Evolutionary conservation across 768 basidiomycete genomes (phyloP).

Genomic region (Auriscalpium orientale): DNA sequence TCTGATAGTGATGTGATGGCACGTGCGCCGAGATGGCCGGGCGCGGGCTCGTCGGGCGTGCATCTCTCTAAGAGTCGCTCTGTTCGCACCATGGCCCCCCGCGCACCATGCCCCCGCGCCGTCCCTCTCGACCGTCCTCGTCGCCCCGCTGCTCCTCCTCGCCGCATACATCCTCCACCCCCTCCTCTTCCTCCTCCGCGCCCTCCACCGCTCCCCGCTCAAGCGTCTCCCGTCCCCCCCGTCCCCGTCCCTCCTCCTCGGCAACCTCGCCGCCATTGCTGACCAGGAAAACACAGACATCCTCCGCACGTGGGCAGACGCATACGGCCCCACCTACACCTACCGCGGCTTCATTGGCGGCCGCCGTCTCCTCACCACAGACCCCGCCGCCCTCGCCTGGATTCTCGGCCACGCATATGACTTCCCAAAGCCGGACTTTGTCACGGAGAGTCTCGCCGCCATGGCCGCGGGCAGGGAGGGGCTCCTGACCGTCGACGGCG

Average conservation of each 20-base stretch:
- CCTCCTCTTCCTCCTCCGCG: conserved; percentile 34
- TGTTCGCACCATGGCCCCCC: too few relatives aligned
- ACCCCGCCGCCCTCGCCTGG: conserved; percentile 48
- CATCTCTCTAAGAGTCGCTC: too few relatives aligned
- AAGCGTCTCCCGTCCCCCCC: conserved; percentile 39
- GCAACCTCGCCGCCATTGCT: conserved; percentile 46
- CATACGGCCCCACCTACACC: conserved; percentile 42
- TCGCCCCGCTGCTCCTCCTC: conserved; percentile 4
- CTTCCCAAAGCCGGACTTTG: conserved; percentile 57
- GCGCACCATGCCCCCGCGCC: neutral
- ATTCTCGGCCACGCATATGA: conserved; percentile 50
- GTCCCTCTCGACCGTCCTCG: conserved; percentile 1
- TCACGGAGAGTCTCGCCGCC: conserved; percentile 40
- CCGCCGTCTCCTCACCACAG: conserved; percentile 49
- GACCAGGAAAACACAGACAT: conserved; percentile 52
- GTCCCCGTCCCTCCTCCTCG: conserved; percentile 40
- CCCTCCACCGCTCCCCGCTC: conserved; percentile 42
- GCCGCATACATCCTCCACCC: conserved; percentile 24
- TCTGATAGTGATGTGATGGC: too few relatives aligned
- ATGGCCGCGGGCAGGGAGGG: conserved; percentile 47
- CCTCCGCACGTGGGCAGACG: conserved; percentile 36
- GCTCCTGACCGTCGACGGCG: conserved; percentile 46
- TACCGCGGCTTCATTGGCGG: conserved; percentile 48
- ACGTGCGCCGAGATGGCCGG: too few relatives aligned
- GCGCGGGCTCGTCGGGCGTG: too few relatives aligned